Conservation (phyloP, 805 yeast genomes). For the Scheffersomyces coipomensis region DNA sequence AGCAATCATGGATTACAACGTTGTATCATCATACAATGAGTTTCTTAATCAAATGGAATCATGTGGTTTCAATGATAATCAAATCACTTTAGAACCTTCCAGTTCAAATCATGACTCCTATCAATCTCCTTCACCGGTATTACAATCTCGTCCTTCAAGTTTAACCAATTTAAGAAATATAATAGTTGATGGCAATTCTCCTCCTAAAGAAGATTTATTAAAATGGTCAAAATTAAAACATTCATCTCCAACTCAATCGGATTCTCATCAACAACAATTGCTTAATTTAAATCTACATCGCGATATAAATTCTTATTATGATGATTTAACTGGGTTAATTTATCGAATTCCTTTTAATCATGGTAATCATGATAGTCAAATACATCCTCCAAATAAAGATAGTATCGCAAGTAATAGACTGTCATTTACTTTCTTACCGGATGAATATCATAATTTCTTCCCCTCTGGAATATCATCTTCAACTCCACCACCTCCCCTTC, state of each 20-base stretch:
- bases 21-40: constrained; percentile 24
- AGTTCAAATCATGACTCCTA: background rate
- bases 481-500: background rate
- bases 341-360: background rate
- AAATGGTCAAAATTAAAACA: background rate
- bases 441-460: background rate
- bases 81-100: constrained; percentile 8
- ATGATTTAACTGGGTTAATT: constrained; percentile 3
- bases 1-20: background rate
- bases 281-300: constrained; percentile 8
- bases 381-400: background rate
- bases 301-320: constrained; percentile 7
- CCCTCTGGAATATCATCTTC: background rate
- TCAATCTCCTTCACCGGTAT: background rate
- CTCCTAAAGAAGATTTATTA: background rate
- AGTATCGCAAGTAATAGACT: background rate
- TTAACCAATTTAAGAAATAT: background rate
- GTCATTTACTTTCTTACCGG: background rate
- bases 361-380: background rate
- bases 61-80: constrained; percentile 12
- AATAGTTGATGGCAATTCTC: background rate
- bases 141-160: background rate
- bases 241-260: no score
- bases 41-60: constrained; percentile 22
- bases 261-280: background rate